Evolutionary conservation across 2,329 filamentous ascomycete genomes (phyloP).

Genomic region (Cladosporium sp.): DNA sequence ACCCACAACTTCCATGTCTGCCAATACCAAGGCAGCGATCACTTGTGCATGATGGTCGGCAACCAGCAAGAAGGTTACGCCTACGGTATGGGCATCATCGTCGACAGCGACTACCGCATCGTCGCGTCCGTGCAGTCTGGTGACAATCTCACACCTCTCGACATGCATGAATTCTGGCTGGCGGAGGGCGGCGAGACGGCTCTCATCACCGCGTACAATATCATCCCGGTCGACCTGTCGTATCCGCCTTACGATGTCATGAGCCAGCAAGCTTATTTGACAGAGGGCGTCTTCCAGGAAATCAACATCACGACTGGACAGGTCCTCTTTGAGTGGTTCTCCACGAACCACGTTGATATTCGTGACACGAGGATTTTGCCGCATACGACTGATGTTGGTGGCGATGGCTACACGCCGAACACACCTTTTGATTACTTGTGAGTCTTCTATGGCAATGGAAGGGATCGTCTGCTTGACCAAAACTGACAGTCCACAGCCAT

Average conservation of each 20-base stretch:
- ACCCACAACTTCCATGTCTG: constrained; percentile 41
- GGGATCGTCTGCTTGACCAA: not conserved
- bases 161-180: constrained; percentile 43
- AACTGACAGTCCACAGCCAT: constrained; percentile 26
- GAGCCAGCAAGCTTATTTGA: constrained; percentile 24
- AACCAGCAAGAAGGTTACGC: constrained; percentile 36
- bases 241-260: constrained; percentile 6
- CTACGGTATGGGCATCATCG: constrained; percentile 40
- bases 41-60: constrained; percentile 41
- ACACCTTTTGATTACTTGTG: constrained; percentile 45
- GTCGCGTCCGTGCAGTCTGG: constrained; percentile 35
- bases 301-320: constrained; percentile 46
- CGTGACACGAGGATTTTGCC: constrained; percentile 36
- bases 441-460: not conserved
- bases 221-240: constrained; percentile 36
- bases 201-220: constrained; percentile 21
- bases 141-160: constrained; percentile 19
- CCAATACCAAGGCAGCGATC: constrained; percentile 37
- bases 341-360: constrained; percentile 46
- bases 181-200: constrained; percentile 33
- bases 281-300: constrained; percentile 20
- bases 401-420: constrained; percentile 37
- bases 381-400: constrained; percentile 29
- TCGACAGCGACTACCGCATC: constrained; percentile 40
- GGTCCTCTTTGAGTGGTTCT: constrained; percentile 52